Evolutionary conservation across 2,329 filamentous ascomycete genomes (phyloP).

Genomic region (Aspergillus sclerotialis): DNA sequence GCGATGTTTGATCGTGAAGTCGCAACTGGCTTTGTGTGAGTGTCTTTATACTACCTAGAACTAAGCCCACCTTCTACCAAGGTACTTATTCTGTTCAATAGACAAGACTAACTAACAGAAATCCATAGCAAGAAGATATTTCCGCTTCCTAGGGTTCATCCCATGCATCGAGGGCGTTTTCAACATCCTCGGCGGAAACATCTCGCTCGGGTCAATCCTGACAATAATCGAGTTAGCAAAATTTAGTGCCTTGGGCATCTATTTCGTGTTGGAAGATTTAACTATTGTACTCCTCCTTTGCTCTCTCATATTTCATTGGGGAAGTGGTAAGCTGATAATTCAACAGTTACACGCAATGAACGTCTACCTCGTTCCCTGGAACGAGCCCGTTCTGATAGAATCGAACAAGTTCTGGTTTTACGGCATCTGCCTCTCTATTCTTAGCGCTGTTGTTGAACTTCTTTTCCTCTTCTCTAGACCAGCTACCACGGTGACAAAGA

Average conservation of each 20-base stretch:
- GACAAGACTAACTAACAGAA: slow-evolving; percentile 1
- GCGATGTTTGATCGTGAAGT: slow-evolving; percentile 30
- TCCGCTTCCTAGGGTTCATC: slow-evolving; percentile 61
- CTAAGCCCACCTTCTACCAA: not conserved
- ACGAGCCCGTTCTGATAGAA: slow-evolving; percentile 47
- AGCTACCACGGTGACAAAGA: too few relatives aligned
- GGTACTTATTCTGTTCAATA: slow-evolving; percentile 3
- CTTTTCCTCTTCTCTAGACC: slow-evolving; percentile 4
- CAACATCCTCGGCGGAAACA: slow-evolving; percentile 25
- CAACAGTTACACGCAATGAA: slow-evolving; percentile 45
- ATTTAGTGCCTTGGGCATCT: slow-evolving; percentile 56
- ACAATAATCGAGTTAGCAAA: slow-evolving; percentile 47
- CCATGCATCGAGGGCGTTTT: slow-evolving; percentile 50
- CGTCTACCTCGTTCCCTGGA: slow-evolving; percentile 34
- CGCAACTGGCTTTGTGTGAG: slow-evolving; percentile 39
- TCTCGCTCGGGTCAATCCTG: slow-evolving; percentile 11
- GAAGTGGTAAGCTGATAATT: slow-evolving; percentile 15
- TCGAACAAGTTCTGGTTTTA: slow-evolving; percentile 64
- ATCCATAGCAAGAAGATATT: slow-evolving; percentile 49
- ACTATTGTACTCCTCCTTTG: slow-evolving; percentile 46
- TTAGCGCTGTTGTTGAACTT: slow-evolving; percentile 18
- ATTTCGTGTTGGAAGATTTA: slow-evolving; percentile 57
- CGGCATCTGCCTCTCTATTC: slow-evolving; percentile 46
- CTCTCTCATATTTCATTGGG: not conserved
- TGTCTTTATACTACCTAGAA: not conserved